Evolutionary conservation across 2,329 filamentous ascomycete genomes (phyloP).

Genomic region (Aspergillus carbonarius): DNA sequence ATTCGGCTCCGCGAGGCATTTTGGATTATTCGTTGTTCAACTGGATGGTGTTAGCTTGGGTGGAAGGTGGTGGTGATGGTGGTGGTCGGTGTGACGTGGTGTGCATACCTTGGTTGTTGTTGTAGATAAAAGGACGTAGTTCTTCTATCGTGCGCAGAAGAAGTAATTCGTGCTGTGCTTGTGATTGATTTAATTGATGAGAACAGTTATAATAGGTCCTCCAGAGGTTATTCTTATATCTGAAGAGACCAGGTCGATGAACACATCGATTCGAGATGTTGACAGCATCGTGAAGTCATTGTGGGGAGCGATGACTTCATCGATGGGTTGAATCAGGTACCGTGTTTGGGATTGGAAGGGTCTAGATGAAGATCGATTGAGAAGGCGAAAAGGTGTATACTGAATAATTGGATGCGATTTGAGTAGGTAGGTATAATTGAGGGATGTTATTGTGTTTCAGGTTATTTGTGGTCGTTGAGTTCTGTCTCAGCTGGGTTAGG

Average conservation of each 20-base stretch:
- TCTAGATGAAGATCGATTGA: background rate
- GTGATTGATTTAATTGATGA: background rate
- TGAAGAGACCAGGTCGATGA: too few species aligned
- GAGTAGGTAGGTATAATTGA: too few species aligned
- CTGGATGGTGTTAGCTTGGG: background rate
- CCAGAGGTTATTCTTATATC: background rate
- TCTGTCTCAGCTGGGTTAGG: too few species aligned
- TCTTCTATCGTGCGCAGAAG: too few species aligned
- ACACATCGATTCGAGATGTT: constrained; percentile 9
- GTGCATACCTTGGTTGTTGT: background rate
- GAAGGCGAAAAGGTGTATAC: background rate
- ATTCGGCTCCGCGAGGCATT: constrained; percentile 45
- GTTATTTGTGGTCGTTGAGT: too few species aligned
- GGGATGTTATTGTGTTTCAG: too few species aligned
- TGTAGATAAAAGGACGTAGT: too few species aligned
- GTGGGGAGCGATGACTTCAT: constrained; percentile 32
- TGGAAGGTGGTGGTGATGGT: background rate
- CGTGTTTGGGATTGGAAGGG: background rate
- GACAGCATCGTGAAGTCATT: constrained; percentile 38
- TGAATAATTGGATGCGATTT: background rate
- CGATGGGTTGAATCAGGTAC: background rate
- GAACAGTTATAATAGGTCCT: too few species aligned
- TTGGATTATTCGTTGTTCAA: constrained; percentile 16
- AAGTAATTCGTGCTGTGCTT: too few species aligned
- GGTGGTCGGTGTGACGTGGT: too few species aligned